Conservation (phyloP, 2,329 filamentous ascomycete species). For the Alternaria triticimaculans region DNA sequence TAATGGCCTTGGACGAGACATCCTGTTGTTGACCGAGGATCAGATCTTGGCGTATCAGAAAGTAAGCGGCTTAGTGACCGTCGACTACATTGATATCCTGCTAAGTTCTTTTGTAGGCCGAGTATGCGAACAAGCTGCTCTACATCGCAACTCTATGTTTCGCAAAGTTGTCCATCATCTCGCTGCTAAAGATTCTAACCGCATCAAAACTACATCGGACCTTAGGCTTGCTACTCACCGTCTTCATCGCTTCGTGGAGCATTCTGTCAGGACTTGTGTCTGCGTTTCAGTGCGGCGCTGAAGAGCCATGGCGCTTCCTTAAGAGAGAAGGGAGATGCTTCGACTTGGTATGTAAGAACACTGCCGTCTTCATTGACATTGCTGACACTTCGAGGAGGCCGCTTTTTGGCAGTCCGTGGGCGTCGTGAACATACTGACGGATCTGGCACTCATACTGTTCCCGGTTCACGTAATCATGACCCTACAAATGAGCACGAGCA, state of each 20-base stretch:
- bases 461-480: constrained; percentile 44
- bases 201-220: constrained; percentile 39
- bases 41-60: constrained; percentile 40
- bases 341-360: constrained; percentile 28
- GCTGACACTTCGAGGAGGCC: constrained; percentile 21
- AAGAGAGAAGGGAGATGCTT: constrained; percentile 23
- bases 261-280: constrained; percentile 34
- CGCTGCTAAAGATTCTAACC: constrained; percentile 43
- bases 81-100: not conserved
- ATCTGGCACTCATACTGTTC: constrained; percentile 41
- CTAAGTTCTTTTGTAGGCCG: constrained; percentile 25
- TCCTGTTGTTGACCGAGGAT: constrained; percentile 20
- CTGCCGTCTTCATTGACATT: not conserved
- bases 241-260: constrained; percentile 42
- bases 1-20: constrained; percentile 40
- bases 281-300: constrained; percentile 42
- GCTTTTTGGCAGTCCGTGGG: constrained; percentile 42
- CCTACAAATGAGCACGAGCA: constrained; percentile 43
- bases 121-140: constrained; percentile 45
- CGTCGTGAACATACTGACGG: constrained; percentile 43
- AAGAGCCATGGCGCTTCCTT: constrained; percentile 36
- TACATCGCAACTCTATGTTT: constrained; percentile 44
- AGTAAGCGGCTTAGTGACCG: constrained; percentile 20
- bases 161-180: constrained; percentile 46
- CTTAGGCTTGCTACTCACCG: constrained; percentile 32